These are phyloP conservation scores for Daldinia decipiens DNA, from an alignment of 495 filamentous ascomycete species.

Conservation along the genomic window DNA sequence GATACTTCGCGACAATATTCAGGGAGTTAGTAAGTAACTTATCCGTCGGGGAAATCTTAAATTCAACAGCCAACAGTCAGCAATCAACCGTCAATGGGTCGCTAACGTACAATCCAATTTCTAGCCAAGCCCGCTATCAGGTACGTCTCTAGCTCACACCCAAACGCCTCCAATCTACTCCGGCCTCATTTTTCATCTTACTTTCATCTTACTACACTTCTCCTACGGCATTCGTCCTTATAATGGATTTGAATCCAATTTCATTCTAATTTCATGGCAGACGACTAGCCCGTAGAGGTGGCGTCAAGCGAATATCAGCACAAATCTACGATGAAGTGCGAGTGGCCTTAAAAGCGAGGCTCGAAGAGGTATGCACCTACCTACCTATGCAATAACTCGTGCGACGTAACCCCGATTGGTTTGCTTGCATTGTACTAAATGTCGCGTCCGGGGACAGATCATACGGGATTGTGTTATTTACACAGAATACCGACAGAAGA, in stretches of 20 bases:
- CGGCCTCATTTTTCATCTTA: background rate
- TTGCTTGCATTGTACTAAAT: conserved; percentile 13
- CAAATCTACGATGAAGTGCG: conserved; percentile 78
- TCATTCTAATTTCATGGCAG: conserved; percentile 52
- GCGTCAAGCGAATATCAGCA: conserved; percentile 75
- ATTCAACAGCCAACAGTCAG: background rate
- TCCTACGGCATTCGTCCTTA: background rate
- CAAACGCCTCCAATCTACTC: background rate
- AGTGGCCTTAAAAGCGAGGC: conserved; percentile 58
- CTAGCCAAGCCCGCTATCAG: conserved; percentile 72
- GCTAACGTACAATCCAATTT: conserved; percentile 36
- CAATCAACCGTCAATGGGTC: background rate
- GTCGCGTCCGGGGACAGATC: conserved; percentile 55
- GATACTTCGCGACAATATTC: conserved; percentile 68
- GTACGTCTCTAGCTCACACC: conserved; percentile 55
- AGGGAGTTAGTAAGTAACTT: conserved; percentile 70
- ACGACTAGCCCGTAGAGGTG: conserved; percentile 81
- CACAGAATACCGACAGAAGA: conserved; percentile 61
- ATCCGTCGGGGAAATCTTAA: conserved; percentile 7
- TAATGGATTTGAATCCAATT: conserved; percentile 5
- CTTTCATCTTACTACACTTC: background rate
- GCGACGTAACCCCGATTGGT: background rate
- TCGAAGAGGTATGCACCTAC: conserved; percentile 68
- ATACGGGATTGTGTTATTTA: conserved; percentile 61
- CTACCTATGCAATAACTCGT: conserved; percentile 3